Base-by-base conservation (phyloP, 192 early-diverging fungal genomes). In the Coemansia umbellata region DNA sequence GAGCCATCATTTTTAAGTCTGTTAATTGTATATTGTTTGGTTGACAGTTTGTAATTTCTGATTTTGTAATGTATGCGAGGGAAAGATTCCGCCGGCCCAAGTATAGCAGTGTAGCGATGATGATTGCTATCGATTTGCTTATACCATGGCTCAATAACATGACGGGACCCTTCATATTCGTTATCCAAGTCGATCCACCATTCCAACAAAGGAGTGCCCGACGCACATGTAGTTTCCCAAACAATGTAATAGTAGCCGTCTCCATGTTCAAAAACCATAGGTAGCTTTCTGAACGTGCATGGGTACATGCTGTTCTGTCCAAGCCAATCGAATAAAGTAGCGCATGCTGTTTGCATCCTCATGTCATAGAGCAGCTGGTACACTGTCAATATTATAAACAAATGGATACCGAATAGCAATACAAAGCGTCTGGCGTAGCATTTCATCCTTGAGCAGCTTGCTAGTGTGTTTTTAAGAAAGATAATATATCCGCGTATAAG, bases 141-240 rank as follows among this genome's bases (percentile, higher is more conserved):
- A 44, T 66, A 66, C 35, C 36, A 37, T 10, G 68, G 63, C 50
- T 66, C 55, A 10, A 63, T 37, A 47, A 21, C 50, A 31, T 58
- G 50, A 9, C 22, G 44, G 36, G 37, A 14, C n/a, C 22, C 7
- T 6, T 23, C 43, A 5, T 41, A 2, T 26, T 8, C 33, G 21
- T n/a, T 18, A n/a, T 4, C 18, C 8, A 14, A 15, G 33, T 66
- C 58, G 0, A 36, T 8, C 74, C 66, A 70, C 74, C 74, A 77
- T 28, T 77, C 64, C 2, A 77, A 37, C 15, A 61, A 18, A 3
- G 60, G 55, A 11, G 43, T 23, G 18, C 45, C 37, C 7, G 52
- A 48, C 3, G 47, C 32, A 26, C 74, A 77, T 0, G 63, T 62
- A 4, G 68, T 77, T 37, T 77, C 74, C 74, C 74, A 77, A 15